Conservation (phyloP, 2,329 filamentous ascomycete genomes). For the Exophiala dermatitidis region DNA sequence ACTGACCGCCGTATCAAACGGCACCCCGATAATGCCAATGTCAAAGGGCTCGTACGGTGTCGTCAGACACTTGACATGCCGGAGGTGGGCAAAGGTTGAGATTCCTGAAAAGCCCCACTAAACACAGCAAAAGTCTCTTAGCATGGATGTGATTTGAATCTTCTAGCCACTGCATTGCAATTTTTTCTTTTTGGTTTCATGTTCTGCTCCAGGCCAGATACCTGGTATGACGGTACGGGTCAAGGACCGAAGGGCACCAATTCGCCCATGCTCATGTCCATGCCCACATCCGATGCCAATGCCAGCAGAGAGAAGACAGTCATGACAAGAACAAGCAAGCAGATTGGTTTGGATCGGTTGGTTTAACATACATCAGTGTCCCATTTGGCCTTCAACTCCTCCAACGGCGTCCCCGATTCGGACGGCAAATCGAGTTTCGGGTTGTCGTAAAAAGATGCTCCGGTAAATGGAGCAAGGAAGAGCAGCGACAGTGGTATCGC, state of each 20-base stretch:
- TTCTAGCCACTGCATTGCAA: neutral
- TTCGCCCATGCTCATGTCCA: no score
- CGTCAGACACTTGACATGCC: conserved; percentile 62
- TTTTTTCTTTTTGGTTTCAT: neutral
- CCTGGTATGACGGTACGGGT: no score
- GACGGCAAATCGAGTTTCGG: conserved; percentile 34
- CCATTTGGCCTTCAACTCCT: conserved; percentile 43
- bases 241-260: no score
- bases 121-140: neutral
- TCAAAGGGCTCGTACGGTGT: conserved; percentile 58
- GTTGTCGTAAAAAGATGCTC: conserved; percentile 35
- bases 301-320: no score
- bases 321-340: no score
- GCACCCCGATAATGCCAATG: conserved; percentile 64
- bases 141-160: neutral
- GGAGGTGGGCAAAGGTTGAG: conserved; percentile 65
- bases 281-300: no score
- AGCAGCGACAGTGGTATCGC: neutral
- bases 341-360: no score
- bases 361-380: conserved; percentile 37
- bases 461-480: conserved; percentile 11
- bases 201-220: no score
- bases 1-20: conserved; percentile 66
- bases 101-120: conserved; percentile 65
- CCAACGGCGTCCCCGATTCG: conserved; percentile 31